Evolutionary conservation across 495 filamentous ascomycete species (phyloP).

Genomic region (Astrothelium subdiscretum): DNA sequence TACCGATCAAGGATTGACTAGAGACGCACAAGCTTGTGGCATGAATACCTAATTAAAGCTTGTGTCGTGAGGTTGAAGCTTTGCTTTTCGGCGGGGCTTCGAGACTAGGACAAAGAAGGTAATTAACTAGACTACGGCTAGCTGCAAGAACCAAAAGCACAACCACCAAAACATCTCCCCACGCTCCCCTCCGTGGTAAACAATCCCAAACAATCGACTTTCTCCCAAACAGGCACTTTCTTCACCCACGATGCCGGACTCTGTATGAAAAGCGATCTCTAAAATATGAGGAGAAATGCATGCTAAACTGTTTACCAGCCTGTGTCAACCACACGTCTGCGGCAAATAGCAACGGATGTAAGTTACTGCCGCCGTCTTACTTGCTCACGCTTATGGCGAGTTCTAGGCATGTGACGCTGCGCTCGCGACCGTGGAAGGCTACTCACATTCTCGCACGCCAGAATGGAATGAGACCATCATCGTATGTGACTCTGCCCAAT

Average conservation of each 20-base stretch:
- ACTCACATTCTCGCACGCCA: conserved; percentile 69
- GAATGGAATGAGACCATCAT: conserved; percentile 88
- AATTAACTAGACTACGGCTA: neutral
- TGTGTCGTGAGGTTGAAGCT: neutral
- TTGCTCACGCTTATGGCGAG: neutral
- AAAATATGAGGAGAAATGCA: too few species aligned
- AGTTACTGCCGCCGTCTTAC: conserved; percentile 22
- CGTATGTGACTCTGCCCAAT: conserved; percentile 40
- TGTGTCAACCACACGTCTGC: conserved; percentile 60
- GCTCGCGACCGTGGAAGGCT: conserved; percentile 56
- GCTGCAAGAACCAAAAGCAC: neutral
- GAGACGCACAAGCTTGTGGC: too few species aligned
- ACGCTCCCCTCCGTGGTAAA: neutral
- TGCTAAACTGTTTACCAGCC: conserved; percentile 40
- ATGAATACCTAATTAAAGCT: too few species aligned
- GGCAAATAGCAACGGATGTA: conserved; percentile 76
- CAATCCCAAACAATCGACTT: neutral
- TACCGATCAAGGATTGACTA: too few species aligned
- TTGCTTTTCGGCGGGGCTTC: neutral
- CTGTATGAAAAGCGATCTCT: too few species aligned
- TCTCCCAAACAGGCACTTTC: too few species aligned
- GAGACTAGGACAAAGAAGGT: neutral
- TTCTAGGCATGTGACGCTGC: conserved; percentile 70
- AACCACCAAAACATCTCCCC: neutral
- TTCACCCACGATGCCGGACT: neutral